phyloP scores from a whole-genome alignment of 257 asterid species.

The Euphrasia confusa region DNA sequence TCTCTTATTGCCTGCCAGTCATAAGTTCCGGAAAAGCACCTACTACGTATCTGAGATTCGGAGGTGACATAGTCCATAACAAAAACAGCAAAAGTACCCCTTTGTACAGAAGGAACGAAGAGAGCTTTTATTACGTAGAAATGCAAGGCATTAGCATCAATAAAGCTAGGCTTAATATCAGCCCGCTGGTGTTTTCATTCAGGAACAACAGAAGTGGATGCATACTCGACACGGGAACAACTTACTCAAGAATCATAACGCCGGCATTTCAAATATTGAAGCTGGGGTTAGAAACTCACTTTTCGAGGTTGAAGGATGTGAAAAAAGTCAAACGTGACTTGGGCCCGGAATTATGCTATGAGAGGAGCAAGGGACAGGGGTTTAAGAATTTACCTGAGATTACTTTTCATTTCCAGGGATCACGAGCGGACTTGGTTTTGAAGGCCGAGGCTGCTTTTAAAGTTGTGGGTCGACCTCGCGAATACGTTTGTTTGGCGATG shows the following conservation, averaged over 20 bases:
- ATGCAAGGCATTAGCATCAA: no score
- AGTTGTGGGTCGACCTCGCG: conserved; percentile 13
- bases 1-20: neutral
- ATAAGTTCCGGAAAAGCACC: conserved; percentile 3
- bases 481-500: conserved; percentile 28
- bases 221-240: conserved; percentile 25
- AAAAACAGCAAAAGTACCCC: neutral
- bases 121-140: no score
- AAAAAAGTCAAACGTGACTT: conserved; percentile 1
- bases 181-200: neutral
- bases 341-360: no score
- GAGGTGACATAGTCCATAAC: neutral
- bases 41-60: conserved; percentile 21
- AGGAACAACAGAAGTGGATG: conserved; percentile 7
- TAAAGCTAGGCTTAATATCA: no score
- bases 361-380: neutral
- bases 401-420: conserved; percentile 18
- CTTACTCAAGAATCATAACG: conserved; percentile 21
- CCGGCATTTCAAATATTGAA: conserved; percentile 22
- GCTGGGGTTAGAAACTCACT: conserved; percentile 12
- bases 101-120: no score
- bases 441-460: conserved; percentile 26
- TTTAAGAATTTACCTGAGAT: conserved; percentile 10
- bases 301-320: conserved; percentile 17
- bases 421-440: conserved; percentile 21